A percentile compares a stretch with the other conserved stretches of the same genome.
These are phyloP conservation scores for Piper longum DNA, from an alignment of 164 flowering plant genomes.

Conservation along the genomic window DNA sequence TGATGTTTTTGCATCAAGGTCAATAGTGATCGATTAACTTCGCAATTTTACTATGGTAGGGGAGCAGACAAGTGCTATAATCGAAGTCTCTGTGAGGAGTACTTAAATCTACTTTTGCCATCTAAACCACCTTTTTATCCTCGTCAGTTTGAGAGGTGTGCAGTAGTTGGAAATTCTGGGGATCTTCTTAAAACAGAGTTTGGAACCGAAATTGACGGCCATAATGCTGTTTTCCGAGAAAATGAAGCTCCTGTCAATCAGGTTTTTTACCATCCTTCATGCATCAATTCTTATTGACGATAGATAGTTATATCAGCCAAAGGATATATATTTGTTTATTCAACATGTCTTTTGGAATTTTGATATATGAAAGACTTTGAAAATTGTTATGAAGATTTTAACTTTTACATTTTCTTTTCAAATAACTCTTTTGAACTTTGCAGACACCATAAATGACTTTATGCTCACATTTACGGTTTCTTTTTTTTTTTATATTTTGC, in stretches of 20 bases:
- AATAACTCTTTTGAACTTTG: too few species aligned
- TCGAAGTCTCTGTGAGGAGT: conserved; percentile 82
- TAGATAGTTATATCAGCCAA: not conserved
- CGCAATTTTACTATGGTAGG: conserved; percentile 20
- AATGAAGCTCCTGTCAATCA: conserved; percentile 97
- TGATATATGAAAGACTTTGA: not conserved
- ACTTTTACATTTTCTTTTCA: too few species aligned
- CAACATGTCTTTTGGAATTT: not conserved
- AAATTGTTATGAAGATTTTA: not conserved
- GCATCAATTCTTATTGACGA: not conserved
- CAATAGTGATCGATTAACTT: conserved; percentile 2
- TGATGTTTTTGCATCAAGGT: not conserved
- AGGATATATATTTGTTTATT: not conserved
- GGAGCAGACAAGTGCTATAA: conserved; percentile 83
- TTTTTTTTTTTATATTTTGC: too few species aligned
- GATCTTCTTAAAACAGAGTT: conserved; percentile 86
- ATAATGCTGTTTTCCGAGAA: conserved; percentile 92
- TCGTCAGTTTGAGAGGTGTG: conserved; percentile 77
- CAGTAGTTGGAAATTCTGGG: conserved; percentile 98
- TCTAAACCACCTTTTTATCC: conserved; percentile 92
- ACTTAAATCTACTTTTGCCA: conserved; percentile 74
- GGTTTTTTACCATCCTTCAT: conserved; percentile 23
- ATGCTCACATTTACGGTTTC: too few species aligned
- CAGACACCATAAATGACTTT: too few species aligned
- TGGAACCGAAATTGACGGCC: conserved; percentile 92